phyloP scores from a whole-genome alignment of 1,284 basidiomycete genomes.

The Psilocybe mexicana region DNA sequence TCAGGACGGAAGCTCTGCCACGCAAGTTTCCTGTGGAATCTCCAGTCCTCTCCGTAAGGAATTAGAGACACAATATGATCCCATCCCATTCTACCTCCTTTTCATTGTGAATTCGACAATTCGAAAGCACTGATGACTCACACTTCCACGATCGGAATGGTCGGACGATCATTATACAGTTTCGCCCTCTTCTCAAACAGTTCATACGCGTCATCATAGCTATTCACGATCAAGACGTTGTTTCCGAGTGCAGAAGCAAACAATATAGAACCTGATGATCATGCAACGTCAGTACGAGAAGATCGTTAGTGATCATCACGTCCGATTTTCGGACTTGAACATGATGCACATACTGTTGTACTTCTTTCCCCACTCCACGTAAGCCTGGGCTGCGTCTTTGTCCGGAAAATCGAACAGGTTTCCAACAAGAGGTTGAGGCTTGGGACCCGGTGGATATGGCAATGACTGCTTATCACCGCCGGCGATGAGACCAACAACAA shows the following conservation, averaged over 20 bases:
- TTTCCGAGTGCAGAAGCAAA: conserved; percentile 35
- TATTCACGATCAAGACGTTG: conserved; percentile 41
- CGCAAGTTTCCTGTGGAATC: conserved; percentile 24
- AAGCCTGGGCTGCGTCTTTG: conserved; percentile 19
- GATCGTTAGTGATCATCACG: too few relatives aligned
- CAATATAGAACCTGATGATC: conserved; percentile 34
- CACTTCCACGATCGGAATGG: conserved; percentile 24
- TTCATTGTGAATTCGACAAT: background rate
- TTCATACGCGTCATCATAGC: conserved; percentile 35
- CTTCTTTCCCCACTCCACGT: conserved; percentile 25
- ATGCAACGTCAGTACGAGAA: background rate
- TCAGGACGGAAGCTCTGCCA: conserved; percentile 30
- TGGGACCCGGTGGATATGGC: conserved; percentile 26
- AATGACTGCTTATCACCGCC: too few relatives aligned
- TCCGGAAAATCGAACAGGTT: conserved; percentile 30
- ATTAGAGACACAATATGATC: conserved; percentile 25
- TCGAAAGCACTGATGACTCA: conserved; percentile 7
- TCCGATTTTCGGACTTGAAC: background rate
- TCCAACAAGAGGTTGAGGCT: conserved; percentile 25
- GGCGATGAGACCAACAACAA: background rate
- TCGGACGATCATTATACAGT: conserved; percentile 45
- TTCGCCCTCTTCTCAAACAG: conserved; percentile 41
- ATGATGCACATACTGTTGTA: conserved; percentile 19
- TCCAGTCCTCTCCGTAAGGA: conserved; percentile 28
- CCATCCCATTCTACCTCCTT: conserved; percentile 24